Conservation (phyloP, 2,329 filamentous ascomycete genomes). For the Sarocladium brachiariae region DNA sequence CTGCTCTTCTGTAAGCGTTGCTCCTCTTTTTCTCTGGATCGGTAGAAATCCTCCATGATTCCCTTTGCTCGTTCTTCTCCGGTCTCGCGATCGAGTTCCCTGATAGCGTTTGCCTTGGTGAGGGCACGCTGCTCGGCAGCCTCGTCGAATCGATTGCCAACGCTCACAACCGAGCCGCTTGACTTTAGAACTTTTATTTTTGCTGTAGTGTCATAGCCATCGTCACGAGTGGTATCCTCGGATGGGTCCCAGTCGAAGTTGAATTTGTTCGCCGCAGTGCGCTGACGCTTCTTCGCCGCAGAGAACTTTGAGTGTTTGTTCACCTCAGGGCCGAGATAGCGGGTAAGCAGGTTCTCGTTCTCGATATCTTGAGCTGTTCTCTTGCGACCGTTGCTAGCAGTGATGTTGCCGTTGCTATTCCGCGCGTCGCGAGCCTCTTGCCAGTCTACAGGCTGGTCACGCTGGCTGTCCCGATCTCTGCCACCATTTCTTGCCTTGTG, state of each 20-base stretch:
- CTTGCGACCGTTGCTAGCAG: slow-evolving; percentile 21
- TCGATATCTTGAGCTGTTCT: slow-evolving; percentile 57
- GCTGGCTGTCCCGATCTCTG: background rate
- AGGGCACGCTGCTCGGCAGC: slow-evolving; percentile 47
- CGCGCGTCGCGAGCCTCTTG: slow-evolving; percentile 12
- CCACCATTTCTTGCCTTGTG: background rate
- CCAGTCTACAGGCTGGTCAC: background rate
- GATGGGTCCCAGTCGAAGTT: slow-evolving; percentile 97
- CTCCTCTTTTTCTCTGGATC: slow-evolving; percentile 53
- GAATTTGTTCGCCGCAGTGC: slow-evolving; percentile 94
- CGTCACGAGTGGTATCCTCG: slow-evolving; percentile 63
- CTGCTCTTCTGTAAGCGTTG: slow-evolving; percentile 67
- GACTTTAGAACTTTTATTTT: background rate
- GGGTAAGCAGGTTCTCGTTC: slow-evolving; percentile 64
- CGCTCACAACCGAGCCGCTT: slow-evolving; percentile 36
- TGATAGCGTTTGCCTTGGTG: slow-evolving; percentile 61
- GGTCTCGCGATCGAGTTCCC: slow-evolving; percentile 67
- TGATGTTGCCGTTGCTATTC: background rate
- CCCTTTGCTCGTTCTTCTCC: slow-evolving; percentile 70
- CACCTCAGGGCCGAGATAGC: slow-evolving; percentile 87
- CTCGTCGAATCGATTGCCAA: slow-evolving; percentile 45
- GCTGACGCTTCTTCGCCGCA: slow-evolving; percentile 88
- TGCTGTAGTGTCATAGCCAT: background rate
- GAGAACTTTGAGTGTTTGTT: slow-evolving; percentile 81
- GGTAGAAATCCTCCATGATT: slow-evolving; percentile 75